phyloP scores from a whole-genome alignment of 345 rosid species.

The Anacardium occidentale region DNA sequence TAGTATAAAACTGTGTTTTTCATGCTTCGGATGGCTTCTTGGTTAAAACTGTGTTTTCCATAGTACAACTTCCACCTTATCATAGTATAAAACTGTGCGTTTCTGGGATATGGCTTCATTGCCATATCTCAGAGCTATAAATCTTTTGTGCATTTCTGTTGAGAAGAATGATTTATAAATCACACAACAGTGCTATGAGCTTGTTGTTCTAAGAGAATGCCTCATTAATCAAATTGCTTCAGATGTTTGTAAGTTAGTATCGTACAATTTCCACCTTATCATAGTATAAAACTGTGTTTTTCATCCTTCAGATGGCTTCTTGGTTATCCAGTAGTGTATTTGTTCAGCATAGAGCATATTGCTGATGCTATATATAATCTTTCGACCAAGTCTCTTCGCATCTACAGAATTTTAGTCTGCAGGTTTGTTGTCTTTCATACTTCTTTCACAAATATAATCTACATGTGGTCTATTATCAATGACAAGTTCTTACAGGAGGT shows the following conservation, averaged over 20 bases:
- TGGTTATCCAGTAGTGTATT: conserved; percentile 85
- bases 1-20: too few relatives aligned
- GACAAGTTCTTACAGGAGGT: background rate
- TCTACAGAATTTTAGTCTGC: conserved; percentile 59
- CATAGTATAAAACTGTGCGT: too few relatives aligned
- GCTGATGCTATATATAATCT: conserved; percentile 79
- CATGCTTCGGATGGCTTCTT: too few relatives aligned
- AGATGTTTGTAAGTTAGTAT: background rate
- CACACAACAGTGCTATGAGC: background rate
- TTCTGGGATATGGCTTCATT: too few relatives aligned
- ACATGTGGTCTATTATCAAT: background rate
- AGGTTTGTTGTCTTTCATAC: conserved; percentile 43
- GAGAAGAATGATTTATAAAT: background rate
- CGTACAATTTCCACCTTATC: conserved; percentile 3
- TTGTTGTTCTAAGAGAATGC: background rate
- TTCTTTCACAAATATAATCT: background rate
- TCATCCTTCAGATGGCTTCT: conserved; percentile 76
- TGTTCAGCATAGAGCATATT: conserved; percentile 78
- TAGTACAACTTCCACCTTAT: too few relatives aligned
- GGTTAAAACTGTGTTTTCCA: too few relatives aligned
- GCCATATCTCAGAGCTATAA: background rate
- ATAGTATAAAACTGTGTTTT: conserved; percentile 17
- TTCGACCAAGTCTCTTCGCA: conserved; percentile 75
- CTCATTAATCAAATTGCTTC: background rate
- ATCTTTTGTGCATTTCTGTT: background rate